A percentile compares a stretch with the other conserved stretches of the same genome.
Evolutionary conservation across 306 rosid species (phyloP).

Genomic region (Corylus heterophylla): DNA sequence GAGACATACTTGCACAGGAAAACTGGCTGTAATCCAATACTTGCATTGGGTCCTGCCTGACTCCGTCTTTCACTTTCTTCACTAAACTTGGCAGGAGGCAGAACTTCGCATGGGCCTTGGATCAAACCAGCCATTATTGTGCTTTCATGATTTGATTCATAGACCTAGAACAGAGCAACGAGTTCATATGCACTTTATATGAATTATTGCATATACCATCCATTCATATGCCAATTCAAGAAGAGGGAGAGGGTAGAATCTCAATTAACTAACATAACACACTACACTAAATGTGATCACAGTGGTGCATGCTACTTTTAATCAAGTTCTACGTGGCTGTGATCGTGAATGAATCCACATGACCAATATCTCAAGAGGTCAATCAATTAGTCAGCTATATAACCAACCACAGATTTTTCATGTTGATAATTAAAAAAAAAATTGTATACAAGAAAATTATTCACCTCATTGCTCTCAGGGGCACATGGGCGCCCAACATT

Average conservation of each 20-base stretch:
- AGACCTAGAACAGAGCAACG: constrained; percentile 56
- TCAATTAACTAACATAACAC: neutral
- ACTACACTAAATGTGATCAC: neutral
- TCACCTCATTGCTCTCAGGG: constrained; percentile 92
- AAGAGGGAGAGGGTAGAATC: neutral
- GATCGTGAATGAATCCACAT: neutral
- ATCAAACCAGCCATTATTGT: constrained; percentile 67
- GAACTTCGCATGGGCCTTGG: constrained; percentile 82
- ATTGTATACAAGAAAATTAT: neutral
- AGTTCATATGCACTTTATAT: constrained; percentile 17
- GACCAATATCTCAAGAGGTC: constrained; percentile 2
- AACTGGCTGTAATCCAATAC: constrained; percentile 48
- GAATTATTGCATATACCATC: neutral
- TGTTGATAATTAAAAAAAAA: neutral
- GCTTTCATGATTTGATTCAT: constrained; percentile 69
- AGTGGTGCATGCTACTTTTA: neutral
- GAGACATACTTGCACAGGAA: constrained; percentile 85
- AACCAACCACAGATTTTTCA: constrained; percentile 5
- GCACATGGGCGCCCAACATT: constrained; percentile 61
- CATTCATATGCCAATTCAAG: constrained; percentile 19
- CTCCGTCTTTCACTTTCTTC: constrained; percentile 68
- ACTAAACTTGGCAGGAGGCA: constrained; percentile 61
- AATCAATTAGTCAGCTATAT: constrained; percentile 7
- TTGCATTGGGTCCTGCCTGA: constrained; percentile 44
- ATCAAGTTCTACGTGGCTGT: neutral